Evolutionary conservation across 164 flowering plant genomes (phyloP), one percentile per base, ranked within the genome.

Genomic region (Tetracentron sinense): DNA sequence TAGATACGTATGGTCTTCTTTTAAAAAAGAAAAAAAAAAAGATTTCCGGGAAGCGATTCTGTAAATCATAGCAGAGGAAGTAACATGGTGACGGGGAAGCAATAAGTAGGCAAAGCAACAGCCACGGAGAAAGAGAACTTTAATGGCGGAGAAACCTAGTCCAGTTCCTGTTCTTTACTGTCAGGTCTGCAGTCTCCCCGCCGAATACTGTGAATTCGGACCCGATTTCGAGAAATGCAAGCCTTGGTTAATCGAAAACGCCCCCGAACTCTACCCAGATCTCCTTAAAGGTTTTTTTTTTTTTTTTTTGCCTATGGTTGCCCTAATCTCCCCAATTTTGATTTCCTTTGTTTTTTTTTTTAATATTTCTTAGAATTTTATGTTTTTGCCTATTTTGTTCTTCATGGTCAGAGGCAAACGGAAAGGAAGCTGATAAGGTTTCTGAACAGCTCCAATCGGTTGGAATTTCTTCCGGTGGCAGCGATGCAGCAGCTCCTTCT

Each of bases 211-310:
- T 62, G 98, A 91, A 68, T 91, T 91, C 74, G 96, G 96, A 0
- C 85, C 96, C 60, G 96, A 94, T 76, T 91, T 91, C 69, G 90
- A 82, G 69, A 91, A 85, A 74, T 93, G 98, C 84, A 93, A 93
- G 69, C 98, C 97, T 6, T 93, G 98, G 98, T 68, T 93, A 74
- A 79, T 94, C 79, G 77, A 73, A 56, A 86, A 91, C 77, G 96
- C 89, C 4, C 90, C 95, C 10, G 78, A 89, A 2, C 74, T 86
- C 19, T 94, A 89, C 69, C 97, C 97, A 0, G 89, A 91, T 85
- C 97, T 94, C 58, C 26, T 85, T 47, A 82, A 84, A 83, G 96
- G 97, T 90, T n/a, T n/a, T n/a, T n/a, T n/a, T n/a, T n/a, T n/a
- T n/a, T n/a, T n/a, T n/a, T n/a, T n/a, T n/a, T n/a, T n/a, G n/a